Base-by-base conservation (phyloP, 306 rosid genomes). In the Sicyos baderoa region DNA sequence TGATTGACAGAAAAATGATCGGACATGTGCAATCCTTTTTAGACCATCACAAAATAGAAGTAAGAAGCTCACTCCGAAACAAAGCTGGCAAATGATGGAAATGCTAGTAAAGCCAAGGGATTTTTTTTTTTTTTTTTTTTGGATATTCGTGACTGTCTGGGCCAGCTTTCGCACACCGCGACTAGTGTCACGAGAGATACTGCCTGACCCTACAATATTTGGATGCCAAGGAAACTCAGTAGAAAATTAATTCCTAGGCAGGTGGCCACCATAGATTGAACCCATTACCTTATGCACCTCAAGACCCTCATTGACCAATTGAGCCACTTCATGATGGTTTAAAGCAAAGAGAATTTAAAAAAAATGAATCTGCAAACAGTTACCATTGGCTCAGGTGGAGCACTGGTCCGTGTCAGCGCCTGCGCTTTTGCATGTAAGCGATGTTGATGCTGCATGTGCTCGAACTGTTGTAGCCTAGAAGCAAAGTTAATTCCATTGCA, bases 401-500 rank as follows among this genome's bases (percentile, higher is more conserved):
- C 63, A 67, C 0, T 77, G 54, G 64, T 77, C 45, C 72, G 76
- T 7, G 68, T 47, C 74, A 48, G 84, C 13, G 85, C 68, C 74
- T 78, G 93, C 37, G 12, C 64, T 79, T 78, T 88, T 6, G 78
- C 78, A 76, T 77, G 85, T 77, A 60, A 37, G 47, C 97, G 97
- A 79, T 90, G 97, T 57, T 77, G 85, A 59, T 63, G 73, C 80
- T 90, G 97, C 96, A 90, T 90, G 63, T 84, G 75, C 76, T 88
- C 84, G 78, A 94, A 90, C 78, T 94, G 99, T 54, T 85, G 91
- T 48, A 94, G 84, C 80, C 91, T 85, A 44, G 81, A 76, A 72
- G 72, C 57, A 48, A 90, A 94, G 79, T 90, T 82, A 62, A 94
- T 94, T 57, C 86, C 95, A 74, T 74, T 78, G 21, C 65, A 84